Evolutionary conservation across 306 rosid genomes (phyloP).

Genomic region (Lathyrus oleraceus): DNA sequence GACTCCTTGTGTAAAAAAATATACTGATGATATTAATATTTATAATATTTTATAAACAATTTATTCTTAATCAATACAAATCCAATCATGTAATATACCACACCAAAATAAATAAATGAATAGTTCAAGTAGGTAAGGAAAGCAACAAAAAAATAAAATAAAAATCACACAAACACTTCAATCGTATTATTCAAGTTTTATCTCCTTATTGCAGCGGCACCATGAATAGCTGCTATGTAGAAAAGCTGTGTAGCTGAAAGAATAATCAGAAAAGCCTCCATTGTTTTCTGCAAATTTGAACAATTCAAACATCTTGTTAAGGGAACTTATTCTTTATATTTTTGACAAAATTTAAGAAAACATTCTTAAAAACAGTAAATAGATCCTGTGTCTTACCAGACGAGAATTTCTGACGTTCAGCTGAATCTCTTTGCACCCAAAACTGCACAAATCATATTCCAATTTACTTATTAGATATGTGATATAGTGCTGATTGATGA

Average conservation of each 20-base stretch:
- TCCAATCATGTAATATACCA: constrained; percentile 42
- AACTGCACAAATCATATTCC: constrained; percentile 47
- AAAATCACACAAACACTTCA: constrained; percentile 32
- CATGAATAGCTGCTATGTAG: constrained; percentile 75
- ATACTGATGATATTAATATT: not conserved
- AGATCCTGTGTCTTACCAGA: constrained; percentile 59
- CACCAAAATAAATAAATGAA: constrained; percentile 31
- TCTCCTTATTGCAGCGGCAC: constrained; percentile 43
- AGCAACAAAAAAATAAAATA: not conserved
- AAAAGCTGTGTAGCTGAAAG: constrained; percentile 84
- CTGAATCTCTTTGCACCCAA: constrained; percentile 91
- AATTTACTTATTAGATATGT: constrained; percentile 8
- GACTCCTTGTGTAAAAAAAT: too few species aligned
- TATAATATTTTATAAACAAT: constrained; percentile 19
- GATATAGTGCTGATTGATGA: not conserved
- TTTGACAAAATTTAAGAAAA: not conserved
- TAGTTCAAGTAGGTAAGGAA: not conserved
- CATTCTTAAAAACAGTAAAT: not conserved
- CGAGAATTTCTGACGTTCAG: constrained; percentile 68
- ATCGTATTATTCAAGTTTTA: constrained; percentile 8
- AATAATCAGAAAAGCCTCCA: constrained; percentile 93
- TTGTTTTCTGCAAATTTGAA: constrained; percentile 64
- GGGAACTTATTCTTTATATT: not conserved
- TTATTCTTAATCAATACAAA: constrained; percentile 43
- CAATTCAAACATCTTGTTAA: constrained; percentile 21